Evolutionary conservation across 805 yeast species (phyloP), one percentile per base, ranked within the genome.

Genomic region (Saccharomycopsis sp.): DNA sequence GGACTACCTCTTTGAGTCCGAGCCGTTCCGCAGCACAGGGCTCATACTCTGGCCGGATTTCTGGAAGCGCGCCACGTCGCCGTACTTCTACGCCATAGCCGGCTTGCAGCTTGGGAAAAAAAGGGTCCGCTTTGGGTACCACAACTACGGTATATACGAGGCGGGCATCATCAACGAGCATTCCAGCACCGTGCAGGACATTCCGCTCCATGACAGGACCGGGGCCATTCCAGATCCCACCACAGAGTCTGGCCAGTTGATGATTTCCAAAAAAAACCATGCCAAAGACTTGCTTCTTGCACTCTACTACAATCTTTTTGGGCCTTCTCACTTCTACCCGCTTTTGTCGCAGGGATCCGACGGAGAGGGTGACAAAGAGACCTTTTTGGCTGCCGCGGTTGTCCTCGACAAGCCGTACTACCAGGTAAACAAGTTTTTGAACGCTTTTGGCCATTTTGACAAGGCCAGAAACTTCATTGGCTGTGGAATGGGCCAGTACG

Each of bases 61-160:
- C 64, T 84, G 89, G 89, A 78, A 82, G 67, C 72, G 89, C 56
- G 81, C 88, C 4, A 82, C 87, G 0, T 77, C 83, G 2, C 88
- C 88, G 3, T 66, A 69, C 52, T 83, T 76, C 63, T 84, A 81
- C 65, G 74, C 77, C 24, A 78, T 84, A 56, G 84, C 85, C 0
- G 81, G 80, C 2, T 73, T 80, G 9, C 60, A 65, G n/a, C 79
- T 61, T 5, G 24, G 51, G 2, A 55, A 71, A 1, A 68, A 63
- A 70, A 74, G 78, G 34, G 69, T 70, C 7, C 65, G 76, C 50
- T 70, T 65, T 46, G 79, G 78, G 2, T 73, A 69, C 63, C 68
- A 71, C 52, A 73, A 75, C 52, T 71, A 70, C 56, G 74, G 74
- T 2, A 62, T 59, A 21, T 70, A 70, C 55, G 72, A 69, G 24